Evolutionary conservation across 495 filamentous ascomycete species (phyloP), one percentile per base, ranked within the genome.

Genomic region (Penicillium waksmanii): DNA sequence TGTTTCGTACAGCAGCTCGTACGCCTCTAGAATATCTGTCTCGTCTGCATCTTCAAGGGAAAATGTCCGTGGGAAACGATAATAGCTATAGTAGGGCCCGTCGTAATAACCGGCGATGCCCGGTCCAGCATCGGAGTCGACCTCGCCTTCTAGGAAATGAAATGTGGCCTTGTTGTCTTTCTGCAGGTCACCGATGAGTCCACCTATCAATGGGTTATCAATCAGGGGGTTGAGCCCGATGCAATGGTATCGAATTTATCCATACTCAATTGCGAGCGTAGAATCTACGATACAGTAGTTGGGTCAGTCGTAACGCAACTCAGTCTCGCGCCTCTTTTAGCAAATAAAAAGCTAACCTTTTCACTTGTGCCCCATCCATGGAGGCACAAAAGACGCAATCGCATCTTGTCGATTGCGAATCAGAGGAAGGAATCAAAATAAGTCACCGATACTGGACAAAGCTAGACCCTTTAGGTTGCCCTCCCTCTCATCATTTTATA

Each of bases 61-160:
- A 36, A 68, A 62, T 3, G 64, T 55, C 48, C 66, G 71, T 5
- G 72, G 72, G 49, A 74, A 75, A 11, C 65, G 62, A 63, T 74
- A 68, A 60, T 69, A 77, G 57, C 70, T 73, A 55, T 68, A 73
- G 52, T 72, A 75, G 33, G 73, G 74, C 18, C 66, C 67, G 2
- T 77, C 69, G 59, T 67, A 77, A 58, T 60, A 69, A 7, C 63
- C 67, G 19, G 61, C 64, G 18, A 77, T 74, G 10, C 73, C 74
- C 3, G 71, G 73, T 0, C 72, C 73, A 1, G 73, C 66, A 0
- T 57, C 62, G 2, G 65, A 66, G 50, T 76, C 73, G 19, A 74
- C 44, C 6, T 74, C 71, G 44, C 74, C 74, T 53, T 74, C 73
- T 18, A 74, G 56, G 35, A 68, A 70, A 15, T 64, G 54, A 57